phyloP scores from a whole-genome alignment of 371 early-diverging fungal species.

The Phascolomyces articulosus region DNA sequence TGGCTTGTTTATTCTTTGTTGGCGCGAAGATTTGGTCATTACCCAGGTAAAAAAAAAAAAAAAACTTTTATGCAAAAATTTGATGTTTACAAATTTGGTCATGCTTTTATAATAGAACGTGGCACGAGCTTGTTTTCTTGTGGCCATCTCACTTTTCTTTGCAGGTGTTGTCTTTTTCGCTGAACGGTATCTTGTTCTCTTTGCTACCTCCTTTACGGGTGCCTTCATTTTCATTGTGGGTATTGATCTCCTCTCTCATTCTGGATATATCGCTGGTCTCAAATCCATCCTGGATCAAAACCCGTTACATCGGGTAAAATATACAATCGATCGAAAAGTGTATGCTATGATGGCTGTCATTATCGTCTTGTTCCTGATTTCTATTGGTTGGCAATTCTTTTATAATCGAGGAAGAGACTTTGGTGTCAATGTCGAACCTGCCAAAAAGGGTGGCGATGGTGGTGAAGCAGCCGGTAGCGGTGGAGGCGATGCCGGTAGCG shows the following conservation, averaged over 20 bases:
- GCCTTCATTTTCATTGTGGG: constrained; percentile 23
- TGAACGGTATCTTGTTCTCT: constrained; percentile 23
- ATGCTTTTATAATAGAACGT: constrained; percentile 12
- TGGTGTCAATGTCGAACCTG: constrained; percentile 17
- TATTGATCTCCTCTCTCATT: constrained; percentile 21
- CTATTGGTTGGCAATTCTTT: constrained; percentile 29
- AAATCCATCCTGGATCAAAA: constrained; percentile 22
- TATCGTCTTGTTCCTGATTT: constrained; percentile 25
- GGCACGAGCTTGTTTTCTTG: constrained; percentile 27
- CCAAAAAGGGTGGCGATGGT: constrained; percentile 3
- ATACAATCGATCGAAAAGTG: constrained; percentile 14
- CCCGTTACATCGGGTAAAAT: constrained; percentile 15
- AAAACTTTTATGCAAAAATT: no score
- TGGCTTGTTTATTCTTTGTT: constrained; percentile 38
- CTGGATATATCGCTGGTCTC: constrained; percentile 26
- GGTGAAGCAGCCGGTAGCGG: background rate
- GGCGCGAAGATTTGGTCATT: constrained; percentile 36
- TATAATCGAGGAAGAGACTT: constrained; percentile 26
- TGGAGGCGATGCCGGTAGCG: background rate
- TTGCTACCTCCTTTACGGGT: constrained; percentile 24
- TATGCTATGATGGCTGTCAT: constrained; percentile 28
- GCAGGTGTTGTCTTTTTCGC: constrained; percentile 18
- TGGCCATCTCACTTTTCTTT: constrained; percentile 20
- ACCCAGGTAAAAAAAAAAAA: constrained; percentile 10
- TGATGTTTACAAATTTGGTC: no score